Base-by-base conservation (phyloP, 495 filamentous ascomycete species). In the Pseudoneurospora amorphoporcata region DNA sequence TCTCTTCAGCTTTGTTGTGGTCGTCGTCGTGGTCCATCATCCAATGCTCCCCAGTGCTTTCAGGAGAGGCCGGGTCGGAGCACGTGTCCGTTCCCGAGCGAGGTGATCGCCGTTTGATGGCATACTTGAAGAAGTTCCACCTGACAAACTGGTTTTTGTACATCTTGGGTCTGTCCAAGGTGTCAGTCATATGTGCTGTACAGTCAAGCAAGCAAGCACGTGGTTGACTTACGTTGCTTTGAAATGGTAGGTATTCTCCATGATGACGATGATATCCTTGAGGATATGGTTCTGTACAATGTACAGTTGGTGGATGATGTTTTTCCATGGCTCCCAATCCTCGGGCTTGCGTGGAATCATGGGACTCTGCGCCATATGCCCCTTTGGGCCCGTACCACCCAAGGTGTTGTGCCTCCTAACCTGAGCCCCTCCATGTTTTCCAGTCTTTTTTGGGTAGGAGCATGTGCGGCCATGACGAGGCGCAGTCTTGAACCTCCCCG, bases 81-180 rank as follows among this genome's bases (percentile, higher is more conserved):
- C 73, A 29, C 14, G 74, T 74, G n/a, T 68, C 71, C 14, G 73
- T 9, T 39, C 74, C 73, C 68, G 14, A 37, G 2, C 69, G 35
- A 37, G 35, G 70, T 35, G 76, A 73, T 19, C 77, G 73, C 17
- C 47, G 68, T 70, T 80, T 80, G 70, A 79, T 70, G 32, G 75
- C 38, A 32, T 80, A 80, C 73, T 81, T 81, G 75, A 79, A 79
- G 71, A 80, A 79, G 38, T 70, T 69, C 79, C 79, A 81, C 8
- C 79, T 61, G 0, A 76, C 74, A 38, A 81, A 76, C 40, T 81
- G 79, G 69, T 77, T 78, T 40, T 81, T 81, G 72, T 80, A 81
- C 79, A 81, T 81, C 68, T 79, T 81, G 8, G 78, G 76, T 16
- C 77, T 80, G 72, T 58, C 1, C 8, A 68, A n/a, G 0, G 8